Base-by-base conservation (phyloP, 306 rosid species). In the Trifolium repens region DNA sequence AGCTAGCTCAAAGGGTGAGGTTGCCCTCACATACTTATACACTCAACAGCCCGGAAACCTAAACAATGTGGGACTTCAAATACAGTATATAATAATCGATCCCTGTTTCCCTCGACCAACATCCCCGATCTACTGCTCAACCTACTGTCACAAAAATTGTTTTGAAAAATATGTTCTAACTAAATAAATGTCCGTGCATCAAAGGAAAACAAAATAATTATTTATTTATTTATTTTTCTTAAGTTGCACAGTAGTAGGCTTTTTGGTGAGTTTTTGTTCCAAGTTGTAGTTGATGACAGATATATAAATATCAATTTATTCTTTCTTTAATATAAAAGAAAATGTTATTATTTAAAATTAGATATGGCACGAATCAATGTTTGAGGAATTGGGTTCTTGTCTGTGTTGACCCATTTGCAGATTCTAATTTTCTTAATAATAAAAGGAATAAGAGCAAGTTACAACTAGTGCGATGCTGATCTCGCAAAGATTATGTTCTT, bases 401-500 rank as follows among this genome's bases (percentile, higher is more conserved):
- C 5, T 55, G 13, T 59, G 17, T 59, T 59, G 65, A 59, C 65
- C 39, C 16, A 58, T 26, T 12, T 24, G 8, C 16, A 58, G n/a
- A 30, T 59, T 59, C 39, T 59, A 26, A 26, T 30, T 16, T 52
- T 10, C 26, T 59, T 59, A 59, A 26, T 59, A 59, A 26, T 26
- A 5, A 58, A 58, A 58, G 8, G 39, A 58, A 59, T 5, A 59
- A 27, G 5, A 58, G 64, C 64, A 26, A 68, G 19, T 74, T 35
- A 49, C 16, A 49, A 47, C 8, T 42, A 22, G 80, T 63, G 80
- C 69, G 78, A 75, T 59, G 67, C 60, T 71, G 77, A 84, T 86
- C 80, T 80, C 50, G 67, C 75, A 43, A 73, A 78, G 84, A 83
- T 82, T 75, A 76, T 83, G 81, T 88, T 88, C 85, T 83, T 58